phyloP scores from a whole-genome alignment of 2,329 filamentous ascomycete species.

The Aphanocladium album region DNA sequence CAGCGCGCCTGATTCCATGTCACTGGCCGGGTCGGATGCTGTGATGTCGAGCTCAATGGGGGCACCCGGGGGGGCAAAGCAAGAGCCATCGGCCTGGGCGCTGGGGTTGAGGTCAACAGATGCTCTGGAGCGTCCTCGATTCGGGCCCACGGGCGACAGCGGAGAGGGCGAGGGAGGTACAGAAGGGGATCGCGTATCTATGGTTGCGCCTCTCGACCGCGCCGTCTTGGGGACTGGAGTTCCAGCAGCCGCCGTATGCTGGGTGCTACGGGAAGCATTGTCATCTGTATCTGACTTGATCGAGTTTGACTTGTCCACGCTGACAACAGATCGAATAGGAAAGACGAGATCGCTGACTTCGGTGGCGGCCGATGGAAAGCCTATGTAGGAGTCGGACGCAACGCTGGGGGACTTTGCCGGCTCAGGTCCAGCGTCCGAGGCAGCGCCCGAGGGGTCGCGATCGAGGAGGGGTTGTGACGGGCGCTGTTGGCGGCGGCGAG shows the following conservation, averaged over 20 bases:
- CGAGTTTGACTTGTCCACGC: constrained; percentile 56
- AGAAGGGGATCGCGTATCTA: constrained; percentile 19
- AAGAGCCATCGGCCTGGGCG: constrained; percentile 40
- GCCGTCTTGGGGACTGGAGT: constrained; percentile 26
- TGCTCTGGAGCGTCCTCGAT: constrained; percentile 14
- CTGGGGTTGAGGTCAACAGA: constrained; percentile 36
- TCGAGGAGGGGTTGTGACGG: background rate
- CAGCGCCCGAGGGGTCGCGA: background rate
- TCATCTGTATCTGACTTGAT: constrained; percentile 35
- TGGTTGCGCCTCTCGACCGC: constrained; percentile 22
- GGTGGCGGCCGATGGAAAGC: constrained; percentile 27
- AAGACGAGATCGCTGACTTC: constrained; percentile 60
- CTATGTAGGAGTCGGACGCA: constrained; percentile 12
- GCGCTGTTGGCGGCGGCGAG: background rate
- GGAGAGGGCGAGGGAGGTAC: background rate
- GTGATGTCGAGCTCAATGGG: constrained; percentile 31
- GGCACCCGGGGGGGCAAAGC: constrained; percentile 27
- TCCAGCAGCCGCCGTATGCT: constrained; percentile 29
- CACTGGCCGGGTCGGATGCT: constrained; percentile 28
- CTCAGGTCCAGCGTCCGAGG: background rate
- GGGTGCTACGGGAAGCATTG: constrained; percentile 30
- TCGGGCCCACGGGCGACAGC: background rate
- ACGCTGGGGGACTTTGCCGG: background rate
- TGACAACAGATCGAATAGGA: constrained; percentile 75
- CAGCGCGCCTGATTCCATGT: constrained; percentile 21